Percentiles rank a stretch among this genome's conserved stretches.
These are phyloP conservation scores for bread wheat (Triticum aestivum) DNA, from an alignment of 176 grass and related monocot species.

Conservation along the genomic window DNA sequence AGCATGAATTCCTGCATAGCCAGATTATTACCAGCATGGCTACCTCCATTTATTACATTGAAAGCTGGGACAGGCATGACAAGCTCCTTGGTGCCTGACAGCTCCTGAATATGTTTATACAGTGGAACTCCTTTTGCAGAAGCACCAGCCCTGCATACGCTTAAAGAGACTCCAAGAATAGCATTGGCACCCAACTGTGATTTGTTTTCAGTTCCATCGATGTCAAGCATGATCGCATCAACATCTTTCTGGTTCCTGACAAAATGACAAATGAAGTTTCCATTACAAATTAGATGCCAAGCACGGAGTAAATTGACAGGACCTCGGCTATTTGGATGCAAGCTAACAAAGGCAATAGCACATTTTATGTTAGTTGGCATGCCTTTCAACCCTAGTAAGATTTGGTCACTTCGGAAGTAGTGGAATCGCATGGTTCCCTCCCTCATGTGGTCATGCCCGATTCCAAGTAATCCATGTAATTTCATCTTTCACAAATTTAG, in stretches of 20 bases:
- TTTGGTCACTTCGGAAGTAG: background rate
- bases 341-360: background rate
- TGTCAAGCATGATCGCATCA: conserved; percentile 91
- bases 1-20: conserved; percentile 99
- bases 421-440: background rate
- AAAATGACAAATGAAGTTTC: conserved; percentile 10
- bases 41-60: conserved; percentile 98
- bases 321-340: background rate
- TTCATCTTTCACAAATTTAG: background rate
- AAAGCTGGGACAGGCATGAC: conserved; percentile 99
- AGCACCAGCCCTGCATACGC: conserved; percentile 81
- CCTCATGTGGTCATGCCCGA: background rate
- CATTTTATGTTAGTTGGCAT: background rate
- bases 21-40: conserved; percentile 96
- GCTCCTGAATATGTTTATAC: conserved; percentile 92
- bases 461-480: background rate
- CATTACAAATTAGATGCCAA: conserved; percentile 3
- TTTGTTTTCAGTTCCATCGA: conserved; percentile 94
- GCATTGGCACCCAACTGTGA: conserved; percentile 92
- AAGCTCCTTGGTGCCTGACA: conserved; percentile 81
- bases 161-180: conserved; percentile 98
- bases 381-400: background rate
- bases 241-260: conserved; percentile 83
- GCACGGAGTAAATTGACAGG: background rate
- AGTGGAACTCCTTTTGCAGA: conserved; percentile 83